A percentile compares a stretch with the other conserved stretches of the same genome.
These are phyloP conservation scores for Amanita rimosa DNA, from an alignment of 768 basidiomycete species.

Conservation along the genomic window DNA sequence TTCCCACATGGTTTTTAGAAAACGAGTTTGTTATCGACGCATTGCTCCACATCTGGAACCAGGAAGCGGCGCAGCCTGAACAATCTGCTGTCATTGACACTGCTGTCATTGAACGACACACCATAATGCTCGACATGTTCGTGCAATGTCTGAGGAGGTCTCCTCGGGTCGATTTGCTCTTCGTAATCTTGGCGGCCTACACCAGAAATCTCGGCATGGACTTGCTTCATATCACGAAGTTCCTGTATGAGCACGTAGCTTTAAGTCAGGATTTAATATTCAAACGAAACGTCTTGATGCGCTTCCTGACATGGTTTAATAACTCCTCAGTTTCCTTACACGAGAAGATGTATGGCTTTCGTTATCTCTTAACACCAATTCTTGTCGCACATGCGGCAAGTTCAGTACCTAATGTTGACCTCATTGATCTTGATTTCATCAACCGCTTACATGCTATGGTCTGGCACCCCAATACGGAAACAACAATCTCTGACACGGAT, in stretches of 20 bases:
- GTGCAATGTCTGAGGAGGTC: constrained; percentile 54
- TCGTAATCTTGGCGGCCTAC: constrained; percentile 77
- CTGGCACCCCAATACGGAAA: constrained; percentile 70
- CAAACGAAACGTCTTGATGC: constrained; percentile 73
- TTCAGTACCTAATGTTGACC: constrained; percentile 35
- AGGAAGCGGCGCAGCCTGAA: constrained; percentile 33
- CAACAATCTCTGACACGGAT: constrained; percentile 46
- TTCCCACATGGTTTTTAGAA: constrained; percentile 62
- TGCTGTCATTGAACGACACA: constrained; percentile 48
- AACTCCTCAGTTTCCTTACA: constrained; percentile 49
- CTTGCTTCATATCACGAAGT: constrained; percentile 63
- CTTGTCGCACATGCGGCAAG: constrained; percentile 67
- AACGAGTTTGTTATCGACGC: constrained; percentile 59
- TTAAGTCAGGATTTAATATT: constrained; percentile 53
- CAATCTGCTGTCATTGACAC: constrained; percentile 29
- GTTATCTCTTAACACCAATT: constrained; percentile 80
- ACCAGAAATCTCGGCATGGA: constrained; percentile 76
- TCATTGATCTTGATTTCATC: constrained; percentile 67
- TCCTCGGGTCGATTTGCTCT: constrained; percentile 80
- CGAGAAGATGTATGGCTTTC: constrained; percentile 73
- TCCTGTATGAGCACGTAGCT: constrained; percentile 81
- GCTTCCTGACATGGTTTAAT: constrained; percentile 81
- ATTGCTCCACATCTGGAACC: constrained; percentile 64
- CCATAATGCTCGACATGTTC: constrained; percentile 68
- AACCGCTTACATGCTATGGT: constrained; percentile 58